These are phyloP conservation scores for Hyaloperonospora arabidopsidis DNA, from an alignment of 352 stramenopile species.

Conservation along the genomic window DNA sequence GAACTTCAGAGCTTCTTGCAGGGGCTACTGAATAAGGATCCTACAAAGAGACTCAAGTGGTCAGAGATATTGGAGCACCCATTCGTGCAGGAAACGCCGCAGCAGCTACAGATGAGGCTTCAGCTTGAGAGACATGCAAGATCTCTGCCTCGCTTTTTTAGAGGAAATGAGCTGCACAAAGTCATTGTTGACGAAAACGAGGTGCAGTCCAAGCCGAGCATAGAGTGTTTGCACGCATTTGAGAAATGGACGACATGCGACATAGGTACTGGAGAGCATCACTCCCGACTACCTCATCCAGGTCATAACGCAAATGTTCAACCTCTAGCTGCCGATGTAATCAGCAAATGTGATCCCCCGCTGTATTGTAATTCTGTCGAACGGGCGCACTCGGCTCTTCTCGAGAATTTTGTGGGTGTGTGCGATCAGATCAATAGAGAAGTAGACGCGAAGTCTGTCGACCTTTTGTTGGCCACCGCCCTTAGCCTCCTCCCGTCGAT, in stretches of 20 bases:
- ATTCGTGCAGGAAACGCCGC: slow-evolving; percentile 81
- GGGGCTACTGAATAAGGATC: slow-evolving; percentile 88
- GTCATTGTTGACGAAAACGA: slow-evolving; percentile 14
- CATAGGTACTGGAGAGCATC: slow-evolving; percentile 50
- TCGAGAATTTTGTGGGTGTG: slow-evolving; percentile 25
- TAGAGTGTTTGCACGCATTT: slow-evolving; percentile 62
- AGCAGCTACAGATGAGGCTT: slow-evolving; percentile 44
- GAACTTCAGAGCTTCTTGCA: slow-evolving; percentile 84
- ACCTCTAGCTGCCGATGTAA: slow-evolving; percentile 3
- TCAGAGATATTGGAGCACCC: slow-evolving; percentile 85
- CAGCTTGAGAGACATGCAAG: slow-evolving; percentile 57
- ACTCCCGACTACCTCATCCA: slow-evolving; percentile 9
- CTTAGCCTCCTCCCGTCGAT: slow-evolving; percentile 21
- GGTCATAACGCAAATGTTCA: background rate
- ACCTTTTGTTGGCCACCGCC: slow-evolving; percentile 21
- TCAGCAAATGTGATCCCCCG: slow-evolving; percentile 7
- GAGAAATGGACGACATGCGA: slow-evolving; percentile 86
- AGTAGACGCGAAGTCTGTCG: slow-evolving; percentile 20
- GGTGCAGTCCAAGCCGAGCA: slow-evolving; percentile 45
- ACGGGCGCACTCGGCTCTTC: slow-evolving; percentile 1
- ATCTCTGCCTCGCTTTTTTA: slow-evolving; percentile 56
- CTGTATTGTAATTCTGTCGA: slow-evolving; percentile 1
- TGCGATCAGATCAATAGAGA: slow-evolving; percentile 23
- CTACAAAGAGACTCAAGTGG: slow-evolving; percentile 77
- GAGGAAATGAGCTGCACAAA: slow-evolving; percentile 36